Evolutionary conservation across 768 basidiomycete genomes (phyloP).

Genomic region (Leccinum obscurum): DNA sequence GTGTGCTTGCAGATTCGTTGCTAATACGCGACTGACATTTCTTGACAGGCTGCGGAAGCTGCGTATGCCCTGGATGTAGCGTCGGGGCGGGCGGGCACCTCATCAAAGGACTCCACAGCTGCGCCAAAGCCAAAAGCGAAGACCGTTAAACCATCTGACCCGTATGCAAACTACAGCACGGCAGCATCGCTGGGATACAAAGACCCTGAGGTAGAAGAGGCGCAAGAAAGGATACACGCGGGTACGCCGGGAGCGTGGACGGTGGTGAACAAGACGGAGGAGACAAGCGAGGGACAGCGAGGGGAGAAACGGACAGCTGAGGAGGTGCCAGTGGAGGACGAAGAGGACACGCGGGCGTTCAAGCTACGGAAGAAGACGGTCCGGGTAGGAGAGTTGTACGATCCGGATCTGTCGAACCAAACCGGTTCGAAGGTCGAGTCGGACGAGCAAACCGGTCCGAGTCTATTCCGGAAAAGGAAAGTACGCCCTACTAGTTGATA

Average conservation of each 20-base stretch:
- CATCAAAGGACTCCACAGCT: slow-evolving; percentile 22
- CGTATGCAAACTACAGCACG: slow-evolving; percentile 85
- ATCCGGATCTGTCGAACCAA: slow-evolving; percentile 42
- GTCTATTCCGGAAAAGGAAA: slow-evolving; percentile 25
- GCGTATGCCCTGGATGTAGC: slow-evolving; percentile 79
- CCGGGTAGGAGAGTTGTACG: slow-evolving; percentile 73
- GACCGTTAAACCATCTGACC: slow-evolving; percentile 56
- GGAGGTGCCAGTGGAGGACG: slow-evolving; percentile 43
- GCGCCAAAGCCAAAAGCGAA: slow-evolving; percentile 37
- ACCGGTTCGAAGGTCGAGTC: slow-evolving; percentile 23
- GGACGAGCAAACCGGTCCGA: slow-evolving; percentile 14
- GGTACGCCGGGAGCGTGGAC: slow-evolving; percentile 82
- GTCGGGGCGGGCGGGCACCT: slow-evolving; percentile 51
- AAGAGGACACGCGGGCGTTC: slow-evolving; percentile 55
- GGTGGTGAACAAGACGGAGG: slow-evolving; percentile 41
- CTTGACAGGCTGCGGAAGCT: slow-evolving; percentile 67
- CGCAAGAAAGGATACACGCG: slow-evolving; percentile 57
- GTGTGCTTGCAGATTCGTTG: slow-evolving; percentile 36
- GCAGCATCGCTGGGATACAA: slow-evolving; percentile 78
- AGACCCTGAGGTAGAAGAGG: slow-evolving; percentile 78
- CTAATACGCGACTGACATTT: not conserved
- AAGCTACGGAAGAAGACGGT: slow-evolving; percentile 68
- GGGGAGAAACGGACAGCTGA: slow-evolving; percentile 37
- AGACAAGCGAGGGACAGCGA: slow-evolving; percentile 1
- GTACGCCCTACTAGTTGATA: not conserved